A percentile compares a stretch with the other conserved stretches of the same genome.
phyloP scores from a whole-genome alignment of 2,329 filamentous ascomycete genomes.

The Neonectria hederae region DNA sequence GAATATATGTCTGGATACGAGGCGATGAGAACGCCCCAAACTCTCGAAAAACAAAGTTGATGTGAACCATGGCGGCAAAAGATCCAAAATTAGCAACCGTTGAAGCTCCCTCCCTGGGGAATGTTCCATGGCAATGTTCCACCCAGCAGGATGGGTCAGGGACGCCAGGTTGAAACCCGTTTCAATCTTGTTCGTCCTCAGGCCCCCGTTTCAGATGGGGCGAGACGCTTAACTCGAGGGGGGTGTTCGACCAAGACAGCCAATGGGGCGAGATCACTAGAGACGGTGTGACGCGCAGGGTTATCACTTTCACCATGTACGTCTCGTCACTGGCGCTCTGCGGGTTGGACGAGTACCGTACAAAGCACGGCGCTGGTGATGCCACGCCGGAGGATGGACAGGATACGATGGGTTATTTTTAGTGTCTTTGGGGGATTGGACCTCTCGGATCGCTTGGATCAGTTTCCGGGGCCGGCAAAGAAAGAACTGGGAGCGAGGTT shows the following conservation, averaged over 20 bases:
- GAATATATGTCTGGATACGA: slow-evolving; percentile 27
- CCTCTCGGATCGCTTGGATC: slow-evolving; percentile 2
- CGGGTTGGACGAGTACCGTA: slow-evolving; percentile 30
- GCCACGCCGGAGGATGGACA: not conserved
- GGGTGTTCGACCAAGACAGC: slow-evolving; percentile 23
- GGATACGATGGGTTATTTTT: not conserved
- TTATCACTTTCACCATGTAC: slow-evolving; percentile 43
- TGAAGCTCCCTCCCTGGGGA: slow-evolving; percentile 30
- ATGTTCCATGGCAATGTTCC: slow-evolving; percentile 31
- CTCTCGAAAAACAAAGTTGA: slow-evolving; percentile 1
- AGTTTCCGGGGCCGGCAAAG: slow-evolving; percentile 3
- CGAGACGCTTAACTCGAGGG: slow-evolving; percentile 28
- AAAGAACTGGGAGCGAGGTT: not conserved
- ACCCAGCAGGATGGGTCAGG: slow-evolving; percentile 36
- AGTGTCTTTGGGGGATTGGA: not conserved
- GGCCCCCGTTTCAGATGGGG: slow-evolving; percentile 40
- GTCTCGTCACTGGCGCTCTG: slow-evolving; percentile 42
- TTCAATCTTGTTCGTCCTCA: slow-evolving; percentile 37
- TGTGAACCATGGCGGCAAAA: slow-evolving; percentile 6
- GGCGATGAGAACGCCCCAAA: slow-evolving; percentile 1
- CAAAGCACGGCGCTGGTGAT: slow-evolving; percentile 14
- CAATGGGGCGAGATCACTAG: slow-evolving; percentile 28
- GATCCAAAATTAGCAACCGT: slow-evolving; percentile 40
- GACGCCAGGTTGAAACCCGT: slow-evolving; percentile 38
- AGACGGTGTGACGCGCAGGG: slow-evolving; percentile 43